phyloP scores from a whole-genome alignment of 371 early-diverging fungal genomes.

The Mucor indicus region DNA sequence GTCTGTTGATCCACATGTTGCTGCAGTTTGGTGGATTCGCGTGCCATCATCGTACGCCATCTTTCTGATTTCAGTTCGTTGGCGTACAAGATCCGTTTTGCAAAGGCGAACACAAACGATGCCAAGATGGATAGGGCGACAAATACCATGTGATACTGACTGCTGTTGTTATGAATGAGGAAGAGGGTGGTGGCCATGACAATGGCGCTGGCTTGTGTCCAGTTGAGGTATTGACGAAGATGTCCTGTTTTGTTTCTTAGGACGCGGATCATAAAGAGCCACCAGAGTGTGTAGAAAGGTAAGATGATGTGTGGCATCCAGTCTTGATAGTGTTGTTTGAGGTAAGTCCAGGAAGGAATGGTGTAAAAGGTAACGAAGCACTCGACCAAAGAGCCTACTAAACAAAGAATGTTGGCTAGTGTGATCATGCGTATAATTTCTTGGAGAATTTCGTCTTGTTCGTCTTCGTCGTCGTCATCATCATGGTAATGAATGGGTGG shows the following conservation, averaged over 20 bases:
- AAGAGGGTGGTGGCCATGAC: slow-evolving; percentile 6
- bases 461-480: slow-evolving; percentile 6
- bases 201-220: slow-evolving; percentile 8
- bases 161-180: not conserved
- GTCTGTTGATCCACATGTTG: not conserved
- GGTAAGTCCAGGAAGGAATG: not conserved
- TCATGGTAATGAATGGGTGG: not conserved
- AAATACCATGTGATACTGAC: not conserved
- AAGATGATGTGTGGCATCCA: slow-evolving; percentile 12
- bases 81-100: slow-evolving; percentile 7
- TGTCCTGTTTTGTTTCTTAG: slow-evolving; percentile 9
- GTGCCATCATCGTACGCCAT: not conserved
- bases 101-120: slow-evolving; percentile 6
- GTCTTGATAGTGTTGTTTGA: slow-evolving; percentile 1
- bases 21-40: slow-evolving; percentile 5
- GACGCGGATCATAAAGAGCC: slow-evolving; percentile 11
- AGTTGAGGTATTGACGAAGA: slow-evolving; percentile 9
- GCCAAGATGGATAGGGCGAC: slow-evolving; percentile 1
- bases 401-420: slow-evolving; percentile 8
- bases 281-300: slow-evolving; percentile 12
- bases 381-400: slow-evolving; percentile 1
- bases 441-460: slow-evolving; percentile 6
- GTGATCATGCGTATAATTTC: slow-evolving; percentile 17
- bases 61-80: slow-evolving; percentile 1
- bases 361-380: slow-evolving; percentile 3